A percentile compares a stretch with the other conserved stretches of the same genome.
These are phyloP conservation scores for Penicillium sp. DNA, from an alignment of 2,329 filamentous ascomycete species.

Conservation along the genomic window DNA sequence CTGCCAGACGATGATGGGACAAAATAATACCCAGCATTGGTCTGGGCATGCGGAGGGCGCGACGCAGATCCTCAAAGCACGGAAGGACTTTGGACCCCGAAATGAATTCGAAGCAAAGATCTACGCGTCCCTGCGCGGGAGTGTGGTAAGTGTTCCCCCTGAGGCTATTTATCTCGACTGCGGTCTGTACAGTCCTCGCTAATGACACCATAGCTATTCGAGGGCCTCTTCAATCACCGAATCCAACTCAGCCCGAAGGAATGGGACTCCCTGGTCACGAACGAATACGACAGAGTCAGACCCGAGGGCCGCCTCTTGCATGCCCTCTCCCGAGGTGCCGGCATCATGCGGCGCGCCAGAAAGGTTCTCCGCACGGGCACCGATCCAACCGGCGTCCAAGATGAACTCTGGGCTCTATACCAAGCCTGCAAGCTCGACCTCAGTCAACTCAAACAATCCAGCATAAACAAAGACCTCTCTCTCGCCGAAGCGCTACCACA, in stretches of 20 bases:
- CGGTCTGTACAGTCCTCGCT: neutral
- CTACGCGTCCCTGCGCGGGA: slow-evolving; percentile 38
- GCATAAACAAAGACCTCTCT: slow-evolving; percentile 11
- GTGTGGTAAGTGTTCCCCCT: slow-evolving; percentile 32
- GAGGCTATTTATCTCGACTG: neutral
- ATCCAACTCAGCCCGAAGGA: slow-evolving; percentile 37
- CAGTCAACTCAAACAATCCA: slow-evolving; percentile 18
- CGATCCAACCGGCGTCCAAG: slow-evolving; percentile 13
- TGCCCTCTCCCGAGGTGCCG: slow-evolving; percentile 33
- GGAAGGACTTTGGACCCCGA: slow-evolving; percentile 31
- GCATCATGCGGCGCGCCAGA: slow-evolving; percentile 32
- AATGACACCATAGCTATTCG: slow-evolving; percentile 34
- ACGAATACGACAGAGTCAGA: slow-evolving; percentile 28
- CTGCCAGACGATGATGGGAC: slow-evolving; percentile 32
- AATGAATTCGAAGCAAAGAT: slow-evolving; percentile 40
- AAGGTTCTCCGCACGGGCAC: slow-evolving; percentile 8
- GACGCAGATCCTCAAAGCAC: slow-evolving; percentile 38
- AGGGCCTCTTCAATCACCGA: slow-evolving; percentile 37
- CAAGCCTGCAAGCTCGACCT: slow-evolving; percentile 25
- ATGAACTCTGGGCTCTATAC: slow-evolving; percentile 29
- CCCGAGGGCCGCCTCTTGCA: slow-evolving; percentile 37
- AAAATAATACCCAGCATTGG: slow-evolving; percentile 8
- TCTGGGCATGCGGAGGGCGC: slow-evolving; percentile 41
- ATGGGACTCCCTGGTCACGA: slow-evolving; percentile 38
- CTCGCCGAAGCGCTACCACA: neutral